phyloP scores from a whole-genome alignment of 805 yeast genomes.

The Osmozyma mogii region DNA sequence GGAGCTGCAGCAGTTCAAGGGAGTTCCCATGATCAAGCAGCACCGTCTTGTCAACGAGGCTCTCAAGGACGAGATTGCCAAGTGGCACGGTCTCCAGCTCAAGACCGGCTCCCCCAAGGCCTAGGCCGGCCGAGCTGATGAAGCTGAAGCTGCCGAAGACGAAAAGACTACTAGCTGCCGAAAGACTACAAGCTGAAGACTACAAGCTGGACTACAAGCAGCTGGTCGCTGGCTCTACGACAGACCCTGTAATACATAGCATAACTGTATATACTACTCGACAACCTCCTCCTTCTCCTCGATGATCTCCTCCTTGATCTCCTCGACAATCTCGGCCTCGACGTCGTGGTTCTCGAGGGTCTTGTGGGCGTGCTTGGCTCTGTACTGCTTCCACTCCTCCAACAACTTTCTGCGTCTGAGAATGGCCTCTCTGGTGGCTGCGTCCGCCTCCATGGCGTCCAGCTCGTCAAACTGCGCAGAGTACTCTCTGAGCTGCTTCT shows the following conservation, averaged over 20 bases:
- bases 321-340: slow-evolving; percentile 55
- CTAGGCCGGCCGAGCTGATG: too few species aligned
- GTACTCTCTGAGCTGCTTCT: slow-evolving; percentile 83
- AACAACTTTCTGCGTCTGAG: slow-evolving; percentile 72
- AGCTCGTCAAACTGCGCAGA: slow-evolving; percentile 88
- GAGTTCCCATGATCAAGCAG: slow-evolving; percentile 79
- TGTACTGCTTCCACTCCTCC: slow-evolving; percentile 81
- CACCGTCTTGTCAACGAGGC: slow-evolving; percentile 81
- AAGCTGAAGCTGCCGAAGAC: too few species aligned
- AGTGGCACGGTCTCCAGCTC: slow-evolving; percentile 94
- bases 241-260: too few species aligned
- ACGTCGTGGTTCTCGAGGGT: slow-evolving; percentile 42
- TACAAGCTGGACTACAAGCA: too few species aligned
- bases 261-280: too few species aligned
- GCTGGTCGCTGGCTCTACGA: too few species aligned
- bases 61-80: slow-evolving; percentile 73
- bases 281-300: slow-evolving; percentile 68
- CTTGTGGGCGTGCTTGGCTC: slow-evolving; percentile 35
- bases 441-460: slow-evolving; percentile 93
- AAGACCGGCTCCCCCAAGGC: too few species aligned
- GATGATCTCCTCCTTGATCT: slow-evolving; percentile 65
- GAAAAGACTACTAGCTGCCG: too few species aligned
- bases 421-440: slow-evolving; percentile 84
- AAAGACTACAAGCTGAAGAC: too few species aligned
- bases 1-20: slow-evolving; percentile 67